These are phyloP conservation scores for Yarrowia bubula DNA, from an alignment of 805 yeast species.

Conservation along the genomic window DNA sequence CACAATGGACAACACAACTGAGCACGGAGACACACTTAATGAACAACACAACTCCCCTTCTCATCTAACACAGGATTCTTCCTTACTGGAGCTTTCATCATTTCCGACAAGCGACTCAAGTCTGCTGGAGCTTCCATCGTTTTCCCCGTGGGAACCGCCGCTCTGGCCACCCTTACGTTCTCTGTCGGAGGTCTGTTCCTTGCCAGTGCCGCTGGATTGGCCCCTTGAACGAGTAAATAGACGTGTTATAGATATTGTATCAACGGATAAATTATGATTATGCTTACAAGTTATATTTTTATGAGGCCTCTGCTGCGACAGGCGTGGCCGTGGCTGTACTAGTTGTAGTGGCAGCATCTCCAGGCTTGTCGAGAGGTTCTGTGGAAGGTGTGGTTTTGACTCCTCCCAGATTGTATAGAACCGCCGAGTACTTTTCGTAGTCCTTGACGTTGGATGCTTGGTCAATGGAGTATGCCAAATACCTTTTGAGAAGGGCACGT, in stretches of 20 bases:
- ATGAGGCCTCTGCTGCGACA: not conserved
- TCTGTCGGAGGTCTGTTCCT: constrained; percentile 24
- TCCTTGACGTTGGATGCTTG: constrained; percentile 5
- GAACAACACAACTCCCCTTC: not conserved
- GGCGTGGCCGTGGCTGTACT: not conserved
- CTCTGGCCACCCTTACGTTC: constrained; percentile 24
- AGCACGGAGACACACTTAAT: not conserved
- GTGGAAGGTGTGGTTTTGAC: not conserved
- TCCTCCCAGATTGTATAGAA: constrained; percentile 10
- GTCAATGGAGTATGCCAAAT: constrained; percentile 1
- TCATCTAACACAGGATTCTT: constrained; percentile 22
- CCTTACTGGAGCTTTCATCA: constrained; percentile 21
- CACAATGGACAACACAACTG: too few species aligned
- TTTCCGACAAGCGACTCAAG: constrained; percentile 16
- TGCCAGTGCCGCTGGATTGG: constrained; percentile 24
- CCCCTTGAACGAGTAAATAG: constrained; percentile 11
- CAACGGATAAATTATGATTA: constrained; percentile 13
- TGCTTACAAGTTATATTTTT: constrained; percentile 4
- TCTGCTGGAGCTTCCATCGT: constrained; percentile 1
- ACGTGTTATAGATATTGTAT: constrained; percentile 6
- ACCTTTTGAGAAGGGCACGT: constrained; percentile 1
- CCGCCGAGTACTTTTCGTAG: constrained; percentile 18
- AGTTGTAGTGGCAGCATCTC: not conserved
- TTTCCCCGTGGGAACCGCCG: constrained; percentile 23
- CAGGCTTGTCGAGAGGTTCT: constrained; percentile 17